Base-by-base conservation (phyloP, 2,329 filamentous ascomycete genomes). In the Dactylella cylindrospora region DNA sequence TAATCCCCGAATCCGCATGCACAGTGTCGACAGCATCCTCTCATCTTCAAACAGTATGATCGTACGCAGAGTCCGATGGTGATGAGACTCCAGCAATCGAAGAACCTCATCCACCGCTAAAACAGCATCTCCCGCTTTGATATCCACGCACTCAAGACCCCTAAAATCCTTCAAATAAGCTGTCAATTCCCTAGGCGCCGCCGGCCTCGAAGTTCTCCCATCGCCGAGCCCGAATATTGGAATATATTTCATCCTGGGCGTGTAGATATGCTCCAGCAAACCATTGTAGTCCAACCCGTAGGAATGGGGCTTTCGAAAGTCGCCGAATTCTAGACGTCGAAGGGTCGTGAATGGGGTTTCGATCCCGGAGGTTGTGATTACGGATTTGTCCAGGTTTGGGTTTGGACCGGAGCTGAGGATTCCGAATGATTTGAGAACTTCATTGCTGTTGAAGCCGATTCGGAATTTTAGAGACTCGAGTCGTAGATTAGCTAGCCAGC, bases 401-500 rank as follows among this genome's bases (percentile, higher is more conserved):
- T 41, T 10, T 35, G 15, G 32, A n/a, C n/a, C 29, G 33, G n/a
- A 61, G 47, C 7, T 38, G 3, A 5, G 36, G 7, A 13, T 50
- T 32, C n/a, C n/a, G n/a, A n/a, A n/a, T n/a, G n/a, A n/a, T n/a
- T n/a, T n/a, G n/a, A n/a, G 32, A 7, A 35, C n/a, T 15, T 35
- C 32, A 5, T n/a, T n/a, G n/a, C n/a, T n/a, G n/a, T n/a, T n/a
- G 31, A 54, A 54, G 7, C 12, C 17, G 28, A 49, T 43, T 17
- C 43, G 36, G 32, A 54, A 50, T 3, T 49, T 41, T 8, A 62
- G 44, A 12, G 26, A 47, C 32, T 20, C 22, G 2, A 54, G 20
- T 12, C 49, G 47, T 6, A 62, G 28, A 1, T 49, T 10, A 5
- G 41, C 20, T 1, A 62, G 38, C 3, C 40, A 62, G 8, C 19